Evolutionary conservation across 1,284 basidiomycete species (phyloP).

Genomic region (Sporisorium reilianum): DNA sequence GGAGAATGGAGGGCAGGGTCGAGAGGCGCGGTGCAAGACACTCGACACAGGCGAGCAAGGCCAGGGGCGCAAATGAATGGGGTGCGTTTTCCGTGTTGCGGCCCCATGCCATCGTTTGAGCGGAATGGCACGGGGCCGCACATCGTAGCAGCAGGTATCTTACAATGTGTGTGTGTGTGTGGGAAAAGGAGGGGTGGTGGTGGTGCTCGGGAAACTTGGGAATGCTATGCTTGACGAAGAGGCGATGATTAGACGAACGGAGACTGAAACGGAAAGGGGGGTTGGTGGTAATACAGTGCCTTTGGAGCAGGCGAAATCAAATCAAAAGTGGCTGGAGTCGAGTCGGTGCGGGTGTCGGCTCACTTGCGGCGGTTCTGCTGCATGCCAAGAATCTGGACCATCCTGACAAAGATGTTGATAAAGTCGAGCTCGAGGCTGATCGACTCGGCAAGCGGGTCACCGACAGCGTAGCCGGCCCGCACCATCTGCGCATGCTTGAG

Average conservation of each 20-base stretch:
- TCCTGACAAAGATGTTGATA: conserved; percentile 79
- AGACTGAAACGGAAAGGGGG: conserved; percentile 5
- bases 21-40: neutral
- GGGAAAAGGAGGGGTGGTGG: conserved; percentile 23
- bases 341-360: conserved; percentile 1
- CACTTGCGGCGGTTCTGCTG: conserved; percentile 69
- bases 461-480: conserved; percentile 77
- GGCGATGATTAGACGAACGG: neutral
- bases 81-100: conserved; percentile 7
- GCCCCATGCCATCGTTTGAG: neutral
- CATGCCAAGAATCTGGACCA: conserved; percentile 82
- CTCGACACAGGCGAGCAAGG: conserved; percentile 35
- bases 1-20: neutral
- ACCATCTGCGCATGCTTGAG: conserved; percentile 81
- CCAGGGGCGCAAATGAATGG: neutral
- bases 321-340: no score
- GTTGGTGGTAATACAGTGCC: conserved; percentile 32
- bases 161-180: conserved; percentile 20
- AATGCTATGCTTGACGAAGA: conserved; percentile 33
- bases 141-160: conserved; percentile 28
- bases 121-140: neutral
- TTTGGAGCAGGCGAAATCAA: conserved; percentile 4
- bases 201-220: neutral
- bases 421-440: conserved; percentile 83
- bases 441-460: conserved; percentile 83